Base-by-base conservation (phyloP, 2,329 filamentous ascomycete genomes). In the Cladosporium sp. region DNA sequence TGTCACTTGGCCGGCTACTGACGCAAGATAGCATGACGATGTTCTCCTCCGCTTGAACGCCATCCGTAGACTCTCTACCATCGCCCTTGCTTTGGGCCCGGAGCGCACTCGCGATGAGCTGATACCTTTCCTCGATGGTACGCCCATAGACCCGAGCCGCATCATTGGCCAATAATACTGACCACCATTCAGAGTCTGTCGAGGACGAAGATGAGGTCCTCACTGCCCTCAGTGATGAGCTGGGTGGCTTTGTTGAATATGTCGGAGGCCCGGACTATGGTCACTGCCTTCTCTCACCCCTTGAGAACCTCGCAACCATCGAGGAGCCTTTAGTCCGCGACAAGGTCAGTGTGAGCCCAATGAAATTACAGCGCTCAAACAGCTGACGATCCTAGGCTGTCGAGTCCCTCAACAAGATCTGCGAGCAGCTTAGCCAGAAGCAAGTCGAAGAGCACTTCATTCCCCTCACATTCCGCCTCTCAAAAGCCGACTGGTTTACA, bases 401-500 rank as follows among this genome's bases (percentile, higher is more conserved):
- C 72, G 95, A 99, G 75, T 99, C 94, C 48, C 85, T 99, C 66
- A 99, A 99, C 84, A 99, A 97, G 80, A 97, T 99, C 75, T 97
- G 94, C 83, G 85, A 87, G 71, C 86, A 96, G 73, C 83, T 99
- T 57, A 96, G 91, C 51, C 80, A 91, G 68, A 84, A 91, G 75
- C 94, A 99, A 79, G 88, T 97, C 72, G 94, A 99, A 80, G 90
- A 97, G 70, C 90, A 92, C 77, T 97, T 97, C 78, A 93, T 99
- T 67, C 94, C 94, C 61, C 87, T 99, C 71, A 92, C 92, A 60
- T 85, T 96, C 71, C 91, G 94, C 72, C 89, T 99, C 61, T 95
- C 94, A 64, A 99, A 97, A 83, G 94, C 94, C 77, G 94, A 99
- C 78, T 99, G 94, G 94, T 99, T 99, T 77, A 99, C 94, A 58